A percentile compares a stretch with the other conserved stretches of the same genome.
Evolutionary conservation across 192 early-diverging fungal species (phyloP).

Genomic region (Phycomyces blakesleeanus): DNA sequence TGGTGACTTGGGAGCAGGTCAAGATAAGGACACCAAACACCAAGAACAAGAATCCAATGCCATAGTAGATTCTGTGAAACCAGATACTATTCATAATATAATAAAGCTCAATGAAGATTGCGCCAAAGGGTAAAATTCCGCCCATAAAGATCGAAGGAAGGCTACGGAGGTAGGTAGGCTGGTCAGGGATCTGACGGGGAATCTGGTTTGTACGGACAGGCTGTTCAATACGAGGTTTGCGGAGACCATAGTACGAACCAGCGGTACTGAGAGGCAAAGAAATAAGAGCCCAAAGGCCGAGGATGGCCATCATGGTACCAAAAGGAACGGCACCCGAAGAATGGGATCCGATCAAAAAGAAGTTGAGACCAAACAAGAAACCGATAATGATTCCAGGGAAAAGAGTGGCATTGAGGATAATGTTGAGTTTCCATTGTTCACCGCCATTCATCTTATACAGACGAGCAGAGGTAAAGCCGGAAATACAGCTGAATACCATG

Average conservation of each 20-base stretch:
- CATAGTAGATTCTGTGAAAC: slow-evolving; percentile 90
- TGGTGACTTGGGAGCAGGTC: slow-evolving; percentile 82
- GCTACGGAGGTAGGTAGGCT: slow-evolving; percentile 75
- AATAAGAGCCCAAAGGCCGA: slow-evolving; percentile 78
- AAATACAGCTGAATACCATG: slow-evolving; percentile 79
- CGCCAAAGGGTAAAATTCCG: slow-evolving; percentile 87
- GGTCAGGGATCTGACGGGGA: slow-evolving; percentile 89
- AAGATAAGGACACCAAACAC: slow-evolving; percentile 83
- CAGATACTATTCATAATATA: slow-evolving; percentile 95
- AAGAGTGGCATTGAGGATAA: slow-evolving; percentile 75
- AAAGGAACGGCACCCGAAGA: slow-evolving; percentile 91
- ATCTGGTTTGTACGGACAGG: slow-evolving; percentile 92
- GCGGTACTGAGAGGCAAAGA: slow-evolving; percentile 81
- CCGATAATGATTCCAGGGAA: slow-evolving; percentile 67
- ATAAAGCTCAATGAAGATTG: slow-evolving; percentile 95
- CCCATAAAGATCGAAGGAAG: slow-evolving; percentile 70
- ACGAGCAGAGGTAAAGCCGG: slow-evolving; percentile 89
- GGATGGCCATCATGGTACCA: slow-evolving; percentile 76
- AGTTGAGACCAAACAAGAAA: slow-evolving; percentile 71
- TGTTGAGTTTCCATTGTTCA: slow-evolving; percentile 80
- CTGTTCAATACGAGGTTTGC: slow-evolving; percentile 61
- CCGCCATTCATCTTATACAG: slow-evolving; percentile 94
- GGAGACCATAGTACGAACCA: slow-evolving; percentile 71
- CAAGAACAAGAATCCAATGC: slow-evolving; percentile 89
- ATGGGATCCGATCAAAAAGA: slow-evolving; percentile 73